A percentile compares a stretch with the other conserved stretches of the same genome.
Evolutionary conservation across 2,329 filamentous ascomycete genomes (phyloP).

Genomic region (Cytospora leucostoma): DNA sequence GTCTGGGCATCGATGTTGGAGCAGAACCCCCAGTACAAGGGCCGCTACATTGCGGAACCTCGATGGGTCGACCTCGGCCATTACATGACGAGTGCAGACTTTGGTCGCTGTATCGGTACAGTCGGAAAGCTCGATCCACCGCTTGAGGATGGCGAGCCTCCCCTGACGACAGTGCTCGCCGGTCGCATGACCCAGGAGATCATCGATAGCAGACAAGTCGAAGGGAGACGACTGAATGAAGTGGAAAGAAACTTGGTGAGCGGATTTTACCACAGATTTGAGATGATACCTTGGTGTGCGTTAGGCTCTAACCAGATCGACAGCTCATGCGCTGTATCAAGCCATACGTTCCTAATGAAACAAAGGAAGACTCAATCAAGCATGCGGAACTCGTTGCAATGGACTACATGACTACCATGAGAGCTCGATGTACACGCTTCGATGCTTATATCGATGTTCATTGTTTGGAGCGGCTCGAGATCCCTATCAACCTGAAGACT

Average conservation of each 20-base stretch:
- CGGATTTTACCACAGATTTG: background rate
- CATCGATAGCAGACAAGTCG: slow-evolving; percentile 12
- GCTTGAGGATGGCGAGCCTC: slow-evolving; percentile 11
- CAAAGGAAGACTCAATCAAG: slow-evolving; percentile 15
- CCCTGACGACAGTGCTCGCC: slow-evolving; percentile 21
- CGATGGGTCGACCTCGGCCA: slow-evolving; percentile 26
- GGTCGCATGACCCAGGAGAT: slow-evolving; percentile 18
- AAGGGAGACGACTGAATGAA: slow-evolving; percentile 1
- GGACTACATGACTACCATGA: slow-evolving; percentile 25
- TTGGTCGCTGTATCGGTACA: slow-evolving; percentile 16
- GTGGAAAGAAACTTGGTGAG: slow-evolving; percentile 20
- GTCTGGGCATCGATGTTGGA: slow-evolving; percentile 17
- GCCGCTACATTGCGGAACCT: slow-evolving; percentile 26
- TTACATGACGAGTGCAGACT: slow-evolving; percentile 23
- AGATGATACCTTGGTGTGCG: background rate
- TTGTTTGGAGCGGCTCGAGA: slow-evolving; percentile 13
- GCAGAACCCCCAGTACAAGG: slow-evolving; percentile 11
- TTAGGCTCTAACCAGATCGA: background rate
- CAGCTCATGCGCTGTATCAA: slow-evolving; percentile 24
- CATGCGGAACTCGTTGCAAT: slow-evolving; percentile 22
- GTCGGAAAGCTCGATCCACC: slow-evolving; percentile 12
- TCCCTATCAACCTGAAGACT: slow-evolving; percentile 26
- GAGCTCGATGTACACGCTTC: slow-evolving; percentile 14
- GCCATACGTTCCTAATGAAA: slow-evolving; percentile 4
- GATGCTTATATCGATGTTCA: slow-evolving; percentile 19